These are phyloP conservation scores for Aspergillus sp. DNA, from an alignment of 2,329 filamentous ascomycete species.

Conservation along the genomic window DNA sequence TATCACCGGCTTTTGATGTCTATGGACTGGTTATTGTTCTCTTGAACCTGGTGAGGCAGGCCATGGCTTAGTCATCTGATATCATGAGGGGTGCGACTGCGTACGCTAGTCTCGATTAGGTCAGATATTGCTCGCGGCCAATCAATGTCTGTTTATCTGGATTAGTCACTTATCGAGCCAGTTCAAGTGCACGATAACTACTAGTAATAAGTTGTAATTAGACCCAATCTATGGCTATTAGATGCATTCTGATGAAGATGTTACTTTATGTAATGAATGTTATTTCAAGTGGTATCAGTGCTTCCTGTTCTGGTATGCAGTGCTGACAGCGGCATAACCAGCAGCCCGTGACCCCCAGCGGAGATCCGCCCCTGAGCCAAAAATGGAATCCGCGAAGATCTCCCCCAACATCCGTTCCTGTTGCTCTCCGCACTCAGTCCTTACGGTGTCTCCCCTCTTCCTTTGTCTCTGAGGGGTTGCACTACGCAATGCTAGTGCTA, in stretches of 20 bases:
- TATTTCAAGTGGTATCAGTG: no score
- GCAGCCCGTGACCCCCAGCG: neutral
- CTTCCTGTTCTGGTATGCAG: neutral
- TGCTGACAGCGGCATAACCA: neutral
- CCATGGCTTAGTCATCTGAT: constrained; percentile 9
- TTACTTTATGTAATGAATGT: no score
- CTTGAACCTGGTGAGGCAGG: neutral
- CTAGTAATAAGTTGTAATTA: neutral
- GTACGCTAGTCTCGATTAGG: neutral
- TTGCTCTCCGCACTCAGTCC: constrained; percentile 15
- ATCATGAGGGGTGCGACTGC: neutral
- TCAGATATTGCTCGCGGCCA: neutral
- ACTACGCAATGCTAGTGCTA: constrained; percentile 35
- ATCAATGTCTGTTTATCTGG: neutral
- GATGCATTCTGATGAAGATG: no score
- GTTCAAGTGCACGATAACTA: neutral
- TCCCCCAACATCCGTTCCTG: constrained; percentile 2
- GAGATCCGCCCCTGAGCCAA: constrained; percentile 24
- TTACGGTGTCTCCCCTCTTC: constrained; percentile 7
- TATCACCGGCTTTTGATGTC: neutral
- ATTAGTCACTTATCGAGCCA: neutral
- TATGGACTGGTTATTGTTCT: neutral
- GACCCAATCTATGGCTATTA: neutral
- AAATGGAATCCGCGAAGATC: constrained; percentile 13
- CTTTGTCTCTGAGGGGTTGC: constrained; percentile 15